Base-by-base conservation (phyloP, 2,329 filamentous ascomycete genomes). In the Acrocalymma vagum region DNA sequence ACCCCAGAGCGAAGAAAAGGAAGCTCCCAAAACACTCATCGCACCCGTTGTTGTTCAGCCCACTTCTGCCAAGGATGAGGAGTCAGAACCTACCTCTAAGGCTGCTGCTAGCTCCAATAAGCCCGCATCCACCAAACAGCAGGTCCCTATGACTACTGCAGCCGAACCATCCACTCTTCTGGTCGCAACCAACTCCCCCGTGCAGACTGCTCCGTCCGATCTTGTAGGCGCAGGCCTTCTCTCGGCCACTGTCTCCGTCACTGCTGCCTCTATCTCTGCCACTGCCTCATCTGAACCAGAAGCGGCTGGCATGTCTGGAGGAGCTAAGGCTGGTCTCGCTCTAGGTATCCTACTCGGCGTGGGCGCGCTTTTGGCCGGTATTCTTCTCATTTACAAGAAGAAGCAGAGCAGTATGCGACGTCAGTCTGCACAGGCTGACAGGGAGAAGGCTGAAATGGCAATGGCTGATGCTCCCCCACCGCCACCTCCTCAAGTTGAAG, bases 281-380 rank as follows among this genome's bases (percentile, higher is more conserved):
- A 53, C 60, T n/a, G 55, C 61, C 7, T 51, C 58, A 16, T 44
- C 56, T 9, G 53, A 46, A 13, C 52, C 58, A 23, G 48, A 49
- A 4, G 57, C 48, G 23, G 46, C 45, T 21, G 74, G 73, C 29
- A 72, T 79, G 70, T 74, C 70, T 31, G 64, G 65, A 35, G 65
- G 79, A 41, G 64, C 73, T 46, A 94, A 90, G 70, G 92, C 90
- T 28, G 94, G 94, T 45, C 81, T 96, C 48, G 90, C 87, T 5
- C 85, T 96, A 63, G 92, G 91, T 60, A 83, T 95, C 31, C 72
- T 96, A 21, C 77, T 86, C 6, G 82, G 82, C 32, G 58, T 96
- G 17, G 81, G 86, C 21, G 70, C 86, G 3, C 65, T 94, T 17
- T 82, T 84, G 20, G 74, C 84, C n/a, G 66, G 88, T 15, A 76